Conservation (phyloP, 495 filamentous ascomycete species). For the Echria macrotheca region DNA sequence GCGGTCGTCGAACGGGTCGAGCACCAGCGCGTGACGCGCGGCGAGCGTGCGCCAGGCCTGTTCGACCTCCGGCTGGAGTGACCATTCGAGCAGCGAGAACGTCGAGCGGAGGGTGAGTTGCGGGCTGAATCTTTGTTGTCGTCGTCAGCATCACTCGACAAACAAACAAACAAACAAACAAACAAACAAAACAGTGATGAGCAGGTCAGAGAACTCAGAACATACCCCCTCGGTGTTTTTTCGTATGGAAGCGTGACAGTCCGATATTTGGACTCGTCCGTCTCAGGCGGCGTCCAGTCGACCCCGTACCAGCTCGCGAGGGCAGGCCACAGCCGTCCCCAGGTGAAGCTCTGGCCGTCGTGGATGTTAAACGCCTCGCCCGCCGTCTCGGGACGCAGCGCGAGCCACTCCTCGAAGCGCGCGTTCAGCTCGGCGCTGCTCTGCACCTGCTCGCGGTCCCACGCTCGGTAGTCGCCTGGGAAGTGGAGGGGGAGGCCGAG, state of each 20-base stretch:
- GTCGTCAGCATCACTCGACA: too few species aligned
- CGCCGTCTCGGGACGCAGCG: constrained; percentile 28
- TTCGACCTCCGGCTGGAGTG: constrained; percentile 39
- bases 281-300: constrained; percentile 22
- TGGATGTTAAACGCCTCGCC: constrained; percentile 44
- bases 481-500: constrained; percentile 35
- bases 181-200: too few species aligned
- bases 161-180: too few species aligned
- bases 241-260: constrained; percentile 9
- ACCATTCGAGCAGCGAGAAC: constrained; percentile 42
- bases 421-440: constrained; percentile 39
- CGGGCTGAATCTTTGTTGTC: constrained; percentile 38
- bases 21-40: constrained; percentile 7
- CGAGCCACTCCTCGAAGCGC: constrained; percentile 49
- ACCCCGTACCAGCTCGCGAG: constrained; percentile 41
- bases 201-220: neutral
- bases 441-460: constrained; percentile 36
- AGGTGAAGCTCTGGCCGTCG: constrained; percentile 39
- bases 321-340: constrained; percentile 41
- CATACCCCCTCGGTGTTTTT: constrained; percentile 25
- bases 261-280: constrained; percentile 24
- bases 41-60: constrained; percentile 36
- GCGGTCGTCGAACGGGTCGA: constrained; percentile 15
- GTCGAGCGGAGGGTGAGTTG: constrained; percentile 27
- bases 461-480: constrained; percentile 36